These are phyloP conservation scores for Emmonsia crescens DNA, from an alignment of 2,329 filamentous ascomycete species.

Conservation along the genomic window DNA sequence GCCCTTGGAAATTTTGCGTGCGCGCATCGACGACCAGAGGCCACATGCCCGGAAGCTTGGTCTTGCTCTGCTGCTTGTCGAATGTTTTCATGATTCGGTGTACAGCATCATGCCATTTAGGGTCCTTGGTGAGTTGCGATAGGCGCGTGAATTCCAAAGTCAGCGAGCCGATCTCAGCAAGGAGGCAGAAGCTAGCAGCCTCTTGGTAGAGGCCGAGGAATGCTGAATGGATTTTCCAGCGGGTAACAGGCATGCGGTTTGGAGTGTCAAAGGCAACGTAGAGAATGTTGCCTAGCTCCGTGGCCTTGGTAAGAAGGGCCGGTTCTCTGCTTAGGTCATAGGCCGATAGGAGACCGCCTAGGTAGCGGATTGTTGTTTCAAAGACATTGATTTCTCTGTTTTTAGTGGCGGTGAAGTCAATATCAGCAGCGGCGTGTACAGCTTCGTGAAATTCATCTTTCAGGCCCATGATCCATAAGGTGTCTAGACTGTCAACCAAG, in stretches of 20 bases:
- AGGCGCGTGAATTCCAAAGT: slow-evolving; percentile 33
- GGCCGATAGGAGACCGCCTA: slow-evolving; percentile 44
- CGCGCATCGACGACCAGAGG: slow-evolving; percentile 24
- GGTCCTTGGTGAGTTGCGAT: slow-evolving; percentile 28
- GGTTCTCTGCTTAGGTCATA: slow-evolving; percentile 42
- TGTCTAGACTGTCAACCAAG: slow-evolving; percentile 50
- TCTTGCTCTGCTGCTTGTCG: slow-evolving; percentile 23
- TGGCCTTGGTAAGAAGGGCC: slow-evolving; percentile 40
- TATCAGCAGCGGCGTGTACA: slow-evolving; percentile 38
- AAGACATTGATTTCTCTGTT: slow-evolving; percentile 33
- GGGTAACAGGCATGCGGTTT: slow-evolving; percentile 17
- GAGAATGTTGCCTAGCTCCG: slow-evolving; percentile 45
- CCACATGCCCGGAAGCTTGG: slow-evolving; percentile 31
- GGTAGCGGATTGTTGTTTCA: slow-evolving; percentile 43
- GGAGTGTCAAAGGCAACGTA: slow-evolving; percentile 33
- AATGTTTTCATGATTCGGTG: slow-evolving; percentile 26
- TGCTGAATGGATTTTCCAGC: slow-evolving; percentile 17
- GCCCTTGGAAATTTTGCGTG: slow-evolving; percentile 15
- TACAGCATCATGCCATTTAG: slow-evolving; percentile 29
- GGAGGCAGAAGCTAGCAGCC: slow-evolving; percentile 16
- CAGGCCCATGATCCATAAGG: slow-evolving; percentile 52
- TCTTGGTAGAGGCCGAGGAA: slow-evolving; percentile 15
- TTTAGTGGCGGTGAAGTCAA: slow-evolving; percentile 42
- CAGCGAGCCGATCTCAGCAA: slow-evolving; percentile 30
- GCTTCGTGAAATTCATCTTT: slow-evolving; percentile 47